Percentiles rank a stretch among this genome's conserved stretches.
These are phyloP conservation scores for Maudiozyma pseudohumilis DNA, from an alignment of 805 yeast genomes.

Conservation along the genomic window DNA sequence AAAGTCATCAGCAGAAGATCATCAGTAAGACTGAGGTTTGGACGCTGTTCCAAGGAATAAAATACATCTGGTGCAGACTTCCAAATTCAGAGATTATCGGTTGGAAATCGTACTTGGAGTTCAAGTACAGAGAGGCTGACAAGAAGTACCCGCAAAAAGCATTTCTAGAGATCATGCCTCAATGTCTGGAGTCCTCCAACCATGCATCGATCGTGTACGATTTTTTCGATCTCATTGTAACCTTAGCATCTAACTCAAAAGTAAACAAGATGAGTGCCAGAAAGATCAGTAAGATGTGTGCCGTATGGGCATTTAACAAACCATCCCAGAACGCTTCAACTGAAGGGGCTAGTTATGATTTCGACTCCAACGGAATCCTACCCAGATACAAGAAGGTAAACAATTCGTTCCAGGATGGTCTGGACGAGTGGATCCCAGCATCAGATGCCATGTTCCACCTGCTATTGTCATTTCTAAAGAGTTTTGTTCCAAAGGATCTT, in stretches of 20 bases:
- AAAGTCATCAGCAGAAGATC: conserved; percentile 32
- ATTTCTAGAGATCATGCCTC: conserved; percentile 74
- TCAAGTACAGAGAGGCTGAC: conserved; percentile 53
- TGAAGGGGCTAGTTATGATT: conserved; percentile 22
- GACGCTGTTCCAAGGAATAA: conserved; percentile 62
- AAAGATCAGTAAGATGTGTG: conserved; percentile 71
- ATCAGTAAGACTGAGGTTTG: conserved; percentile 51
- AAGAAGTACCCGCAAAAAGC: conserved; percentile 62
- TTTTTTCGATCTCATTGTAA: conserved; percentile 69
- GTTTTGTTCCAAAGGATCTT: conserved; percentile 62
- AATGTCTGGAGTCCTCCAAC: conserved; percentile 69
- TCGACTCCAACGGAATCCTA: conserved; percentile 8
- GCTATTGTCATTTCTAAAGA: conserved; percentile 62
- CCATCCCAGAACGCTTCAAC: conserved; percentile 2
- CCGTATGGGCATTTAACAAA: conserved; percentile 74
- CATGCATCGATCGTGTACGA: conserved; percentile 87
- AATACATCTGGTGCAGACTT: conserved; percentile 79
- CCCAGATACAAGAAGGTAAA: conserved; percentile 13
- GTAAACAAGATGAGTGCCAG: conserved; percentile 71
- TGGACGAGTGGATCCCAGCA: conserved; percentile 68
- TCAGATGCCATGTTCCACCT: conserved; percentile 82
- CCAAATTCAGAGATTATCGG: conserved; percentile 75
- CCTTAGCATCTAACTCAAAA: conserved; percentile 69
- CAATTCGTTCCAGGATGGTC: conserved; percentile 53
- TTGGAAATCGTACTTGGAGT: conserved; percentile 73